Base-by-base conservation (phyloP, 192 early-diverging fungal genomes). In the Podila verticillata region DNA sequence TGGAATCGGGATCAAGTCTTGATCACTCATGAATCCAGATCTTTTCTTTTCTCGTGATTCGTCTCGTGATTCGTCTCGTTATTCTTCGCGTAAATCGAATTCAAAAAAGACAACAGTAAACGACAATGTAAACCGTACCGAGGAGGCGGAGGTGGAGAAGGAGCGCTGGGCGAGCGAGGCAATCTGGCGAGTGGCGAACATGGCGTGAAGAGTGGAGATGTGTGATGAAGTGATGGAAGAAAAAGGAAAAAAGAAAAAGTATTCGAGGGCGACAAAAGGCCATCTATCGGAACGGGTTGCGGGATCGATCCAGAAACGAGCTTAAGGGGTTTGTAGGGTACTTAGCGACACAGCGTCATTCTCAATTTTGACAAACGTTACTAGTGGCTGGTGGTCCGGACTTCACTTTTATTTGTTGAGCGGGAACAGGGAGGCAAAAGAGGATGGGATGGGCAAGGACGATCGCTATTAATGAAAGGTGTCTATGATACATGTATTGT, bases 131-230 rank as follows among this genome's bases (percentile, higher is more conserved):
- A 60, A 63, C 74, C 79, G 81, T 66, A 88, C 87, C 58, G 84
- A 66, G 59, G 69, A 67, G 44, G 77, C 73, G 32, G 88, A 85
- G 56, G 82, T 82, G 63, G 88, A 85, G 70, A 89, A 89, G 31
- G 80, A 67, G 36, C 88, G 86, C 54, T 61, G 58, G 57, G 48
- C 48, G 58, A 60, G 26, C 28, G 58, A 60, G 58, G 58, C 3
- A 32, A 60, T 60, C 58, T 60, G 58, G 30, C 58, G 58, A 28
- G 58, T 31, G 30, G 58, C 58, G 19, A 60, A 60, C 58, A 60
- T 60, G 58, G 58, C 58, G 22, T 7, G 58, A 60, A 60, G 58
- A 54, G 58, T 32, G 30, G 58, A 30, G 58, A 26, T 60, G 58
- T 24, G 57, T 60, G 30, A 60, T 31, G 58, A 60, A 31, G 24